Evolutionary conservation across 1,284 basidiomycete genomes (phyloP).

Genomic region (Stygiomarasmius scandens): DNA sequence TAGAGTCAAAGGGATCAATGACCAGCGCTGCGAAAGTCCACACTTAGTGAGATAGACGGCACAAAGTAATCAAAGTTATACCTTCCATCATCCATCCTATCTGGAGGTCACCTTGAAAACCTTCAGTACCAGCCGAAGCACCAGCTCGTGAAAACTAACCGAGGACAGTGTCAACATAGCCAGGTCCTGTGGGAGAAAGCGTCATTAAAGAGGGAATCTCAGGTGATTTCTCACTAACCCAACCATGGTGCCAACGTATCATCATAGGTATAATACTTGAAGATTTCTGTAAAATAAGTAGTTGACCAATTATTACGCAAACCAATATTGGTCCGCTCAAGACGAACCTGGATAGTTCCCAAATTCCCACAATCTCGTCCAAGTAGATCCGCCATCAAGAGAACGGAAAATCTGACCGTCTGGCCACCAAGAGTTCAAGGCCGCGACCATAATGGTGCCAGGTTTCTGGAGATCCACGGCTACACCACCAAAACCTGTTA

Average conservation of each 20-base stretch:
- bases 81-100: constrained; percentile 40
- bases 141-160: constrained; percentile 20
- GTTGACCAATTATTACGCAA: not conserved
- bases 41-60: not conserved
- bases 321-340: not conserved
- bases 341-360: constrained; percentile 39
- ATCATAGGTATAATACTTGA: constrained; percentile 46
- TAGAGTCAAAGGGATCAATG: constrained; percentile 53
- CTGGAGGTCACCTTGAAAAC: constrained; percentile 17
- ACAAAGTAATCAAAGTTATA: constrained; percentile 1
- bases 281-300: constrained; percentile 27
- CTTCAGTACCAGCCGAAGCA: no score
- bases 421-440: constrained; percentile 62
- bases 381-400: constrained; percentile 50
- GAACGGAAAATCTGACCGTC: constrained; percentile 71
- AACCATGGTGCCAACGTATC: constrained; percentile 50
- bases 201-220: no score
- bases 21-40: constrained; percentile 30
- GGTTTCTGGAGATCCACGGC: constrained; percentile 61
- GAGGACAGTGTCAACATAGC: constrained; percentile 32
- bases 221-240: constrained; percentile 16
- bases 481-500: constrained; percentile 58
- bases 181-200: constrained; percentile 24
- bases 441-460: constrained; percentile 69
- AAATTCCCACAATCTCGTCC: constrained; percentile 60